Percentiles rank a stretch among this genome's conserved stretches.
Conservation (phyloP, 305 asterid species). For the Fraxinus latifolia region DNA sequence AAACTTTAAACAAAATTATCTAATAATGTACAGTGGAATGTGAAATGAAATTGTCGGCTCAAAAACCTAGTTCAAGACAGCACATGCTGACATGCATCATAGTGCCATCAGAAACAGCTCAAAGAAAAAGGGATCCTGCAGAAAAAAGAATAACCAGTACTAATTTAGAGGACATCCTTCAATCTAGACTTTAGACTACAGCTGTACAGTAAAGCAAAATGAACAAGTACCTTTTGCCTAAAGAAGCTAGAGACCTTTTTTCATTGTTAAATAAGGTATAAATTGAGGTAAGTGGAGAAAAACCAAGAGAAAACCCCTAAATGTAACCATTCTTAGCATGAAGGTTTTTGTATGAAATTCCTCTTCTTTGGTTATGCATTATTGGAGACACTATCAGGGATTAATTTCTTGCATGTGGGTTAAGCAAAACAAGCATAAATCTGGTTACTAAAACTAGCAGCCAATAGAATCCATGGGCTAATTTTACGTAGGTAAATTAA, state of each 20-base stretch:
- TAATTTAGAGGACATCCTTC: conserved; percentile 34
- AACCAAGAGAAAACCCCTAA: background rate
- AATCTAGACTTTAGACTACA: conserved; percentile 22
- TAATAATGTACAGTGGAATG: conserved; percentile 12
- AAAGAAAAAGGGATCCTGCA: conserved; percentile 10
- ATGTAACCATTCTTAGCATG: background rate
- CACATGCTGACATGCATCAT: background rate
- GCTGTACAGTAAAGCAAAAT: conserved; percentile 27
- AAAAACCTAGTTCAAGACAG: conserved; percentile 4
- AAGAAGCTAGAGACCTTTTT: background rate
- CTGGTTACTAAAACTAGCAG: background rate
- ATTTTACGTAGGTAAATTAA: background rate
- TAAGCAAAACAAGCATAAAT: background rate
- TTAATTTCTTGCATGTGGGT: background rate
- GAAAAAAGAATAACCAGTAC: conserved; percentile 6
- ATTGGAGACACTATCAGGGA: background rate
- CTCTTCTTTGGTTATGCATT: background rate
- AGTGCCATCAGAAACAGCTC: background rate
- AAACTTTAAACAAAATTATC: background rate
- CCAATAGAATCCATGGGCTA: background rate
- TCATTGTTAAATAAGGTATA: background rate
- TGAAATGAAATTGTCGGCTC: conserved; percentile 20
- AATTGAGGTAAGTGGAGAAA: conserved; percentile 10
- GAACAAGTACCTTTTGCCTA: conserved; percentile 20
- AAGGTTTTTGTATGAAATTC: background rate